Evolutionary conservation across 129 eudicot genomes (phyloP).

Genomic region (Rutidosis leptorrhynchoides): DNA sequence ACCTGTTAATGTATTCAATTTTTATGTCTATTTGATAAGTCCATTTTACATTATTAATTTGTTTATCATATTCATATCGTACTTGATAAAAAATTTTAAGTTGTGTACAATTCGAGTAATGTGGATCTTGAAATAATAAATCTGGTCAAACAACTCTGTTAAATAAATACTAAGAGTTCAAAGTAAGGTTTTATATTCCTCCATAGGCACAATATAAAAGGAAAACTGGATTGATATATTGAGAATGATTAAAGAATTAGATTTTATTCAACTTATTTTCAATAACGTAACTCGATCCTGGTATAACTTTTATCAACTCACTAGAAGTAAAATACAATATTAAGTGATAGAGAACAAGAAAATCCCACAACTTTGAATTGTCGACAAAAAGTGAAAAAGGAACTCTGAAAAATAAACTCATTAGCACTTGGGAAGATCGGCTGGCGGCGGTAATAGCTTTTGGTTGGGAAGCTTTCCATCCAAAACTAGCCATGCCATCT

Average conservation of each 20-base stretch:
- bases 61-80: too few relatives aligned
- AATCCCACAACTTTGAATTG: not conserved
- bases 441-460: conserved; percentile 26
- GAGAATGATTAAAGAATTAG: not conserved
- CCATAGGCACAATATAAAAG: not conserved
- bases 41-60: too few relatives aligned
- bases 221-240: too few relatives aligned
- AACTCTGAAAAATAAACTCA: not conserved
- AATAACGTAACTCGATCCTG: not conserved
- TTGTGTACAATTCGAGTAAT: too few relatives aligned
- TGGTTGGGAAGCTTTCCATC: conserved; percentile 8
- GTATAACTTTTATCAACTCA: not conserved
- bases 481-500: conserved; percentile 11
- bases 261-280: not conserved
- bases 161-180: too few relatives aligned
- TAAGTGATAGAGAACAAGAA: not conserved
- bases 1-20: too few relatives aligned
- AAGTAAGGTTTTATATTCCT: not conserved
- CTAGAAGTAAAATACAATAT: not conserved
- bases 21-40: too few relatives aligned
- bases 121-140: too few relatives aligned
- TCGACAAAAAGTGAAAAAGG: not conserved
- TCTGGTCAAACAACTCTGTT: too few relatives aligned
- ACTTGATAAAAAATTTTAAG: too few relatives aligned
- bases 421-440: conserved; percentile 41